Conservation (phyloP, 2,329 filamentous ascomycete species). For the Fusarium nisikadoi region DNA sequence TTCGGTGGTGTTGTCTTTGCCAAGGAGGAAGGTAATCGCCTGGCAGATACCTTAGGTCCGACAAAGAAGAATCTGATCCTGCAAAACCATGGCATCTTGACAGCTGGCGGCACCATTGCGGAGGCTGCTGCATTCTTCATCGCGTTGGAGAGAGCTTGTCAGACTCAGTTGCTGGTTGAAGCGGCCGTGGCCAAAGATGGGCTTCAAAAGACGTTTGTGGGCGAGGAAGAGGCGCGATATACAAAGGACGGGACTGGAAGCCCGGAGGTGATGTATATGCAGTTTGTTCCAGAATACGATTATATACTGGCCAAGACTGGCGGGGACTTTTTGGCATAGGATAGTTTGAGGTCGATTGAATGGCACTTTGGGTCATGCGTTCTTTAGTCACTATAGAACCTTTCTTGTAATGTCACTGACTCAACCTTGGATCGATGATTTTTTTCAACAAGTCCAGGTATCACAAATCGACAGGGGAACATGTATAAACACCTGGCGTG, state of each 20-base stretch:
- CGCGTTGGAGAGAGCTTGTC: neutral
- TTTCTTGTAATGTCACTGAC: too few relatives aligned
- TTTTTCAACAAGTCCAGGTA: too few relatives aligned
- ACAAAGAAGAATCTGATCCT: neutral
- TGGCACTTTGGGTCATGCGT: too few relatives aligned
- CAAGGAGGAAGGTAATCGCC: neutral
- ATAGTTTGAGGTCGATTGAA: too few relatives aligned
- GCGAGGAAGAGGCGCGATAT: neutral
- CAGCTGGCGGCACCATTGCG: neutral
- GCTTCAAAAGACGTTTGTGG: neutral
- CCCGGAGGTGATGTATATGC: neutral
- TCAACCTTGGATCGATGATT: too few relatives aligned
- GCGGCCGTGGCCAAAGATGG: neutral
- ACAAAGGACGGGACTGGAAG: neutral
- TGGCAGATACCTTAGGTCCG: neutral
- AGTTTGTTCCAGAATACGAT: neutral
- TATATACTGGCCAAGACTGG: neutral
- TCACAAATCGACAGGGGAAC: too few relatives aligned
- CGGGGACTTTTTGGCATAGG: neutral
- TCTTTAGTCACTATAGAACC: too few relatives aligned
- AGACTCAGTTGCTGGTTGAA: neutral
- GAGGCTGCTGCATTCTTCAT: neutral
- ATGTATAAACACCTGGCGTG: too few relatives aligned
- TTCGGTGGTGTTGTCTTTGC: neutral
- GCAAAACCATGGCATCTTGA: neutral